Evolutionary conservation across 257 asterid species (phyloP).

Genomic region (Solanum chilense): DNA sequence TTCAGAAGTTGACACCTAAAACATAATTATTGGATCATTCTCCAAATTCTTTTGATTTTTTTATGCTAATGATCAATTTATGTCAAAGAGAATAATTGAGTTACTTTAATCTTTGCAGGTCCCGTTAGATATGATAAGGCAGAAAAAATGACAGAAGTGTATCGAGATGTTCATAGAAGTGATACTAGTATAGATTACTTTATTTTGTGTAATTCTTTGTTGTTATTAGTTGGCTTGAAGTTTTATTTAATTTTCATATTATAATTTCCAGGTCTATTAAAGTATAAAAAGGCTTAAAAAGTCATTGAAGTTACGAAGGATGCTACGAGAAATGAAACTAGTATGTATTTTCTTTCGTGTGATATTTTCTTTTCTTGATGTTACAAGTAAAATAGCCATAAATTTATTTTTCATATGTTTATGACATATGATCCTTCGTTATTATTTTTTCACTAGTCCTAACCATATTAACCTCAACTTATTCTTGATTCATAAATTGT

Average conservation of each 20-base stretch:
- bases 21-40: not conserved
- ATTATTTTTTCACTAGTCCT: too few relatives aligned
- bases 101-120: not conserved
- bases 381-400: not conserved
- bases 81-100: too few relatives aligned
- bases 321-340: not conserved
- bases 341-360: not conserved
- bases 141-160: not conserved
- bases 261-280: not conserved
- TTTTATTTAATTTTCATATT: not conserved
- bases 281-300: not conserved
- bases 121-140: not conserved
- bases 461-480: too few relatives aligned
- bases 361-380: not conserved
- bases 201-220: not conserved
- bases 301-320: not conserved
- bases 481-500: too few relatives aligned
- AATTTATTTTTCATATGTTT: too few relatives aligned
- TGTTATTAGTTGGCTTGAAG: not conserved
- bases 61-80: too few relatives aligned
- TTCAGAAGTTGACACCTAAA: not conserved
- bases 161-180: not conserved
- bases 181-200: not conserved
- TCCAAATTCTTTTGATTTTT: too few relatives aligned
- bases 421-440: too few relatives aligned